phyloP scores from a whole-genome alignment of 2,329 filamentous ascomycete genomes.

The Cercospora sojina region DNA sequence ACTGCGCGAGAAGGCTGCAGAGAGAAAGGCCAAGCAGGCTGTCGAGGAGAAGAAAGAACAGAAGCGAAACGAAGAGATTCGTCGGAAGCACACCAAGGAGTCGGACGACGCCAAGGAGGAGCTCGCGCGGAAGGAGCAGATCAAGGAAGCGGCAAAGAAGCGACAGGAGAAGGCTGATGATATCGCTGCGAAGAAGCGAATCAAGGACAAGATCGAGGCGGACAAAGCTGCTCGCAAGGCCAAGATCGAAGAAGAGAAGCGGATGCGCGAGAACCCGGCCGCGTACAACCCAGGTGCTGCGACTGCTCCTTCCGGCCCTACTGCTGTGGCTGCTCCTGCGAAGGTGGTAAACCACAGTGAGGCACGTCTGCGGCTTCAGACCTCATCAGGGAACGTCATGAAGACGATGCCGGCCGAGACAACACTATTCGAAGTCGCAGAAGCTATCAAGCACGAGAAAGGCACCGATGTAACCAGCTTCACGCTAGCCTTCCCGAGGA shows the following conservation, averaged over 20 bases:
- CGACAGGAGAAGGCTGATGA: conserved; percentile 85
- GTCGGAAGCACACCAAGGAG: conserved; percentile 86
- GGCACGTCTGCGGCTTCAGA: conserved; percentile 78
- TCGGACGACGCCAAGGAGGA: conserved; percentile 87
- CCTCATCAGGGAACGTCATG: conserved; percentile 69
- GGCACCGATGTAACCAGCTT: conserved; percentile 73
- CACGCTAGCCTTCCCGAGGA: conserved; percentile 81
- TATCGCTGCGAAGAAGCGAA: conserved; percentile 78
- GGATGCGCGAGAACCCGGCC: conserved; percentile 73
- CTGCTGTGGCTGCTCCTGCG: conserved; percentile 35
- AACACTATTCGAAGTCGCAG: conserved; percentile 87
- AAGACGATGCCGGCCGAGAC: conserved; percentile 89
- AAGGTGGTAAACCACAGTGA: conserved; percentile 73
- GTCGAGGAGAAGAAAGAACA: conserved; percentile 75
- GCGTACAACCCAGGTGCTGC: conserved; percentile 52
- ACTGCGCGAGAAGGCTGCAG: conserved; percentile 67
- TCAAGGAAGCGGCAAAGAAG: conserved; percentile 87
- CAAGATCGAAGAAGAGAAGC: conserved; percentile 83
- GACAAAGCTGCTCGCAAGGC: conserved; percentile 86
- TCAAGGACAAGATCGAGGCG: conserved; percentile 90
- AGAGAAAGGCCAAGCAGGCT: conserved; percentile 68
- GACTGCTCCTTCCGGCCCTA: conserved; percentile 45
- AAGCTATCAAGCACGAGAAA: conserved; percentile 69
- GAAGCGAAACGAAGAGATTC: conserved; percentile 81
- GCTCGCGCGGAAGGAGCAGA: conserved; percentile 79